phyloP scores from a whole-genome alignment of 495 filamentous ascomycete species.

The Hypoxylon lenormandii region DNA sequence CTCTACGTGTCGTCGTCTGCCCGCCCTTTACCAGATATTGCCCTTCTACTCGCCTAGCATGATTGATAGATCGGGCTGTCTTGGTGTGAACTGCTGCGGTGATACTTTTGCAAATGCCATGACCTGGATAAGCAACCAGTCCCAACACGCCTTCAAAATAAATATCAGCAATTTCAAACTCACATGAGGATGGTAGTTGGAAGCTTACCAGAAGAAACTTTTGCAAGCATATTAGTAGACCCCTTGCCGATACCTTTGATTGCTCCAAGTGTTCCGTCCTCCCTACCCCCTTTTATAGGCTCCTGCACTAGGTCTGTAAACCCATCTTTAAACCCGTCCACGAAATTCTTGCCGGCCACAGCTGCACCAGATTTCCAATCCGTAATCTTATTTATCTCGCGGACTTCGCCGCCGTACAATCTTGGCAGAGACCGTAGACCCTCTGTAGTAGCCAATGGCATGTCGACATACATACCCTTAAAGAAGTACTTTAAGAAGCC shows the following conservation, averaged over 20 bases:
- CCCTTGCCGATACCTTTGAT: constrained; percentile 7
- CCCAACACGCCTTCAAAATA: constrained; percentile 9
- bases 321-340: constrained; percentile 16
- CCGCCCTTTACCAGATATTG: not conserved
- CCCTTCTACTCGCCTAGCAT: constrained; percentile 7
- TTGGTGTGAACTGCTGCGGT: constrained; percentile 3
- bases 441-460: constrained; percentile 68
- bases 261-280: constrained; percentile 1
- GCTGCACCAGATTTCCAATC: constrained; percentile 56
- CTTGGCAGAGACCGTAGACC: constrained; percentile 70
- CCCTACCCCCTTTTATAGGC: constrained; percentile 7
- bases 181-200: not conserved
- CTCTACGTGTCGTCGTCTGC: not conserved
- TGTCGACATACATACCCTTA: constrained; percentile 61
- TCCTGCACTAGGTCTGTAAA: constrained; percentile 16
- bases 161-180: not conserved
- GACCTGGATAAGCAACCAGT: constrained; percentile 3
- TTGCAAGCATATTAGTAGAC: constrained; percentile 8
- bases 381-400: constrained; percentile 49
- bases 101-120: constrained; percentile 7
- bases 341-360: constrained; percentile 46
- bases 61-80: constrained; percentile 2
- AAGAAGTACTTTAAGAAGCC: constrained; percentile 51
- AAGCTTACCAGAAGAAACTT: constrained; percentile 5
- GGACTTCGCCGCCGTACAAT: constrained; percentile 66